phyloP scores from a whole-genome alignment of 345 rosid genomes.

The Microthlaspi erraticum region DNA sequence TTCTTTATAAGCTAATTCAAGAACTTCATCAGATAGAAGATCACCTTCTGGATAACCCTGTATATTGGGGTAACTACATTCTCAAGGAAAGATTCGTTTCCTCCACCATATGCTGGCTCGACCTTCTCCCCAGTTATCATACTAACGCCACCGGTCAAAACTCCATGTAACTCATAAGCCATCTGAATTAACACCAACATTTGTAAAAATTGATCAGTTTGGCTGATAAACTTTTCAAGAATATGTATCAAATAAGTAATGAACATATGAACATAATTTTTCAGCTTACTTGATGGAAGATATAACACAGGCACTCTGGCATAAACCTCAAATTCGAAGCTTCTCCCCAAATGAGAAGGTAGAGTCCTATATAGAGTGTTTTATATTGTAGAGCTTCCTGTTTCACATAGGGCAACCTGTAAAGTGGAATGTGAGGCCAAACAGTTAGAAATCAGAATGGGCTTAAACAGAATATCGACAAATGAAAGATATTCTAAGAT shows the following conservation, averaged over 20 bases:
- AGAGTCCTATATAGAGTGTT: slow-evolving; percentile 82
- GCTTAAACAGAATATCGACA: neutral
- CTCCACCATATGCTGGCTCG: slow-evolving; percentile 69
- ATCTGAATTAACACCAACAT: slow-evolving; percentile 56
- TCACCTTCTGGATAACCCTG: slow-evolving; percentile 64
- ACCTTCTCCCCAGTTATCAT: slow-evolving; percentile 62
- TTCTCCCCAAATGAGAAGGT: slow-evolving; percentile 99
- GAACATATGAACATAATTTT: slow-evolving; percentile 17
- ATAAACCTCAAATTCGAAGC: slow-evolving; percentile 93
- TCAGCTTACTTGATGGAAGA: slow-evolving; percentile 91
- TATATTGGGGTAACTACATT: slow-evolving; percentile 88
- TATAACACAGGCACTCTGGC: slow-evolving; percentile 94
- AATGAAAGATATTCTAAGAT: slow-evolving; percentile 1
- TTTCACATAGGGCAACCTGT: slow-evolving; percentile 79
- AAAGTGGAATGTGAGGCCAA: slow-evolving; percentile 42
- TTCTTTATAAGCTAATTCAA: slow-evolving; percentile 5
- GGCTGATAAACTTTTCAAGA: slow-evolving; percentile 6
- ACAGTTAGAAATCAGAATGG: slow-evolving; percentile 30
- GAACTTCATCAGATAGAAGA: slow-evolving; percentile 24
- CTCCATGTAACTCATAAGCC: slow-evolving; percentile 86
- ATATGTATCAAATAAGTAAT: neutral
- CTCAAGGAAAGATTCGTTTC: slow-evolving; percentile 68
- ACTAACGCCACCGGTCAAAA: slow-evolving; percentile 62
- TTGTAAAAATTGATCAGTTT: slow-evolving; percentile 22
- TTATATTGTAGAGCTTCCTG: slow-evolving; percentile 85